These are phyloP conservation scores for Pleodorina starrii DNA, from an alignment of 139 green algal genomes.

Conservation along the genomic window DNA sequence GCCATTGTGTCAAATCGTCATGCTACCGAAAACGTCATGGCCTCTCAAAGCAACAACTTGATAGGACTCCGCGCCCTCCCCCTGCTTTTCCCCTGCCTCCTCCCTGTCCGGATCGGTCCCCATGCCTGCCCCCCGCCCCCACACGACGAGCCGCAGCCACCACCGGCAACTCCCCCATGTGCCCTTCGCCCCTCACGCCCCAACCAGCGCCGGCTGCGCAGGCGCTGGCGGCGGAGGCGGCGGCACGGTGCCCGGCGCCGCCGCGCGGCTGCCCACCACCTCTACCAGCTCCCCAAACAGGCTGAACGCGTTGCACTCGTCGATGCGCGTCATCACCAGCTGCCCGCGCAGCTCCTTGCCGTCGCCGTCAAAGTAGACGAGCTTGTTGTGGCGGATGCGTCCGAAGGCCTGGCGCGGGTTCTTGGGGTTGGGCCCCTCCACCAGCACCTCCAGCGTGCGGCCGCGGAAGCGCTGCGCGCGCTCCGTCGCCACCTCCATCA, in stretches of 20 bases:
- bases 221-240: background rate
- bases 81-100: too few relatives aligned
- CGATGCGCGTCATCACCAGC: slow-evolving; percentile 80
- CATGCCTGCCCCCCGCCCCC: too few relatives aligned
- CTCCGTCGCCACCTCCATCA: slow-evolving; percentile 89
- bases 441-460: slow-evolving; percentile 84
- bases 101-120: too few relatives aligned
- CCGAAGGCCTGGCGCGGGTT: slow-evolving; percentile 82
- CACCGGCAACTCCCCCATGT: too few relatives aligned
- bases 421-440: slow-evolving; percentile 93
- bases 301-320: slow-evolving; percentile 83
- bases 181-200: background rate
- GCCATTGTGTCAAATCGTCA: too few relatives aligned
- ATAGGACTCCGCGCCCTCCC: too few relatives aligned
- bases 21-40: too few relatives aligned
- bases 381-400: slow-evolving; percentile 92
- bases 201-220: background rate
- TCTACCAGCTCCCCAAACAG: slow-evolving; percentile 76
- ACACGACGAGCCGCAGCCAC: too few relatives aligned
- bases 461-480: slow-evolving; percentile 88
- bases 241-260: background rate
- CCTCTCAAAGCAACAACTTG: too few relatives aligned
- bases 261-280: slow-evolving; percentile 14
- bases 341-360: slow-evolving; percentile 75
- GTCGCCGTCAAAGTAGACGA: slow-evolving; percentile 92